Evolutionary conservation across 2,329 filamentous ascomycete species (phyloP), one percentile per base, ranked within the genome.

Genomic region (Bipolaris cookei): DNA sequence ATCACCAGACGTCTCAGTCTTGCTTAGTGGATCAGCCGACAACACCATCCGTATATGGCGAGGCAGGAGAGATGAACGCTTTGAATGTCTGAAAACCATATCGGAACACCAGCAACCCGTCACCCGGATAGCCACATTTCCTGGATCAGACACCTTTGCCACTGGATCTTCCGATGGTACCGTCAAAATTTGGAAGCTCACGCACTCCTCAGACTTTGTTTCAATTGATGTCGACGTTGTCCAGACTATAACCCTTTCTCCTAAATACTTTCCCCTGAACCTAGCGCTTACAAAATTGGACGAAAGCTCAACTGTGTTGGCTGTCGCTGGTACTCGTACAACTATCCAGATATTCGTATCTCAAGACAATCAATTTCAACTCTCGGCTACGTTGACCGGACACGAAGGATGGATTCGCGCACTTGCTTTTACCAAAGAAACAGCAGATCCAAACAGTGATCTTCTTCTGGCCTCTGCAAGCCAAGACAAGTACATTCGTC

Each of bases 361-460:
- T 1, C 79, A 84, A 55, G 70, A 80, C 14, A 64, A 74, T 2
- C 77, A 84, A 1, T 97, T 97, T 67, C 81, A 83, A 25, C 82
- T 90, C 6, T 88, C 90, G 59, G 90, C 92, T 11, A 93, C 88
- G 0, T 83, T 99, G 18, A 84, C 87, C 0, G 95, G 95, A 3
- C 95, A 99, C 69, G 95, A 99, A 77, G 94, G 91, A 54, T 99
- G 95, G 95, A 87, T 99, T 44, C 84, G 94, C 45, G 94, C 92
- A 13, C 81, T 99, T 11, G 88, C 88, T 61, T 95, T 99, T 65
- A 85, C 86, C 1, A 80, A 80, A 58, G 90, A 95, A 70, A 83
- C 77, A 13, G 72, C 79, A 1, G 78, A 79, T 20, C 64, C 77
- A 0, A 76, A 79, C 0, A 85, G 85, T 50, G 93, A 97, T 72